A percentile compares a stretch with the other conserved stretches of the same genome.
Evolutionary conservation across 2,329 filamentous ascomycete species (phyloP).

Genomic region (Pestalotiopsis sp.): DNA sequence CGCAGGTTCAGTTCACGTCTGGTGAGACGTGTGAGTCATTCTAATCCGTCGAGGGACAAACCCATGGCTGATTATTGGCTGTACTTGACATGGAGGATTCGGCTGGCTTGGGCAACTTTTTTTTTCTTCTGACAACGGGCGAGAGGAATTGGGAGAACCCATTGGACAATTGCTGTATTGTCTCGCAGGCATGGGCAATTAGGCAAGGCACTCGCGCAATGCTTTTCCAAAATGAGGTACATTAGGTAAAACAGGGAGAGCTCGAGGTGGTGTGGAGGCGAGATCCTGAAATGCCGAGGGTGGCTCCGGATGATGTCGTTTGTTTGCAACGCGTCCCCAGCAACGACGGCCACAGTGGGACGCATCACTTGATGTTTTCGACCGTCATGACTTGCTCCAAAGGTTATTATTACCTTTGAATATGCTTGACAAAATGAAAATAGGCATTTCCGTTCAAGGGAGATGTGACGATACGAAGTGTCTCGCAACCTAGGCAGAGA

Average conservation of each 20-base stretch:
- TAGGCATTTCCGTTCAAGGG: neutral
- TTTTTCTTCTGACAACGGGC: neutral
- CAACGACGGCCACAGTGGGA: neutral
- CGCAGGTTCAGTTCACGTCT: neutral
- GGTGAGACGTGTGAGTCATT: constrained; percentile 24
- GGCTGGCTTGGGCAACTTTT: neutral
- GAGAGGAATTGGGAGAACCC: neutral
- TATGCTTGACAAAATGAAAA: neutral
- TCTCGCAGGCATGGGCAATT: neutral
- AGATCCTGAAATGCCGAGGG: neutral
- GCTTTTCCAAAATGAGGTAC: neutral
- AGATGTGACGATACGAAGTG: neutral
- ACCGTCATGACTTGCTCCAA: neutral
- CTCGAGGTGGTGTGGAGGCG: neutral
- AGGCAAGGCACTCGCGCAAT: constrained; percentile 6
- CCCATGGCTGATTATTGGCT: constrained; percentile 22
- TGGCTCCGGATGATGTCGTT: neutral
- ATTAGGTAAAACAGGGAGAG: neutral
- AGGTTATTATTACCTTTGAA: neutral
- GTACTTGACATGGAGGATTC: constrained; percentile 26
- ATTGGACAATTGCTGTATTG: constrained; percentile 1
- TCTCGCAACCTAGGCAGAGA: neutral
- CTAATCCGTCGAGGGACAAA: constrained; percentile 15
- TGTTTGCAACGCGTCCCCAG: neutral
- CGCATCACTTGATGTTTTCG: neutral